Evolutionary conservation across 306 rosid genomes (phyloP), one percentile per base, ranked within the genome.

Genomic region (Echinosophora koreensis): DNA sequence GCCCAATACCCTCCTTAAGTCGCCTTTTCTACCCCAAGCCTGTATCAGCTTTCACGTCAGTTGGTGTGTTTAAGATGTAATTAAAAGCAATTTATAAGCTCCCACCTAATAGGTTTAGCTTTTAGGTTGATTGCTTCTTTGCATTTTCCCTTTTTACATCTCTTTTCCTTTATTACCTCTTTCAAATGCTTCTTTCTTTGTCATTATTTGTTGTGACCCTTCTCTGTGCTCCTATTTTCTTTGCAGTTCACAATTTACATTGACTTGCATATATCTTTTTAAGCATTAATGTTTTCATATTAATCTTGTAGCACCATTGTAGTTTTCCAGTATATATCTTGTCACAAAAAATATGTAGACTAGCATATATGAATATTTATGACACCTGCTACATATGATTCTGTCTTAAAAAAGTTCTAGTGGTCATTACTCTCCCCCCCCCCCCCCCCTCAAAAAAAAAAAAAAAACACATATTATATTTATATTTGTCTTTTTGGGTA

Each of bases 41-140:
- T n/a, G n/a, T n/a, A n/a, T n/a, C n/a, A n/a, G n/a, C n/a, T 58
- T 66, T 74, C 32, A 59, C 63, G 49, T 74, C 4, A 50, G 12
- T 18, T 18, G 74, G 49, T 46, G 69, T 80, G 69, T 56, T 58
- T 57, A 6, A 57, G 56, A 66, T 66, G 64, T 38, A 54, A 17
- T 66, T 52, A 34, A 57, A 71, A 28, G 34, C 80, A 57, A 73
- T 73, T 72, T 47, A 16, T 35, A 72, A 14, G 54, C 42, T 39
- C 11, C 32, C 74, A 44, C 30, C 30, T 44, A 39, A 72, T 64
- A 44, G 32, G 49, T 51, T 62, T 11, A 71, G 41, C 32, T 65
- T 64, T 64, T 66, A 64, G 55, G 69, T 44, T 72, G 50, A 16
- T 54, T 32, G 60, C 47, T 80, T 72, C 41, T 49, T 63, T 65